Base-by-base conservation (phyloP, 768 basidiomycete species). In the Amanita rubescens region DNA sequence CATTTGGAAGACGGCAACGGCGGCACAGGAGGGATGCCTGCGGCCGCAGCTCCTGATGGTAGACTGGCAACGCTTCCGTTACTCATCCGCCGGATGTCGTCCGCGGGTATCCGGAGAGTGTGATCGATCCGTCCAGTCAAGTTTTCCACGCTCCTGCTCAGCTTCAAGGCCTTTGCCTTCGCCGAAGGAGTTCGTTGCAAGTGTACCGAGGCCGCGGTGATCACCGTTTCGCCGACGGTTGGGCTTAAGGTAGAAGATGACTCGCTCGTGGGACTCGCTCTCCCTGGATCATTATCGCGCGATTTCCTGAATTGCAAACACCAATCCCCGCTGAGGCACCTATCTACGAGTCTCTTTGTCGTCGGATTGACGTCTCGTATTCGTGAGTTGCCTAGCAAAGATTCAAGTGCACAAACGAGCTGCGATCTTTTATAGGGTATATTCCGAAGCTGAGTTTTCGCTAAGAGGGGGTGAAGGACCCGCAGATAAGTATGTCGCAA, bases 401-500 rank as follows among this genome's bases (percentile, higher is more conserved):
- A 85, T 61, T 92, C 87, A 25, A 99, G 78, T 10, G 87, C 76
- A 43, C 82, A 81, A 17, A 92, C 84, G 60, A 98, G 90, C 65
- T 94, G 90, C 1, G 86, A 77, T 7, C 94, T 88, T 65, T 99
- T 99, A 73, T 98, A 97, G 0, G 92, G 89, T 54, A 84, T 69
- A 12, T 80, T 72, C 11, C 83, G 83, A 5, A 99, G 76, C 67
- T 99, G 96, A 0, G 95, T 98, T 67, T 90, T 93, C 9, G 89
- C 93, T 39, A 99, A 78, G 3, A 99, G 82, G 0, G 95, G 96
- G 63, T 98, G 91, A 14, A 99, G 76, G 9, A 99, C 96, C 17
- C 96, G 90, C 30, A 98, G 85, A 66, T 94, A 99, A 0, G 95
- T 98, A 66, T 99, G 95, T 46, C 93, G 90, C 41, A 98, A 76